These are phyloP conservation scores for Graphiopsis chlorocephala DNA, from an alignment of 2,329 filamentous ascomycete genomes.

Conservation along the genomic window DNA sequence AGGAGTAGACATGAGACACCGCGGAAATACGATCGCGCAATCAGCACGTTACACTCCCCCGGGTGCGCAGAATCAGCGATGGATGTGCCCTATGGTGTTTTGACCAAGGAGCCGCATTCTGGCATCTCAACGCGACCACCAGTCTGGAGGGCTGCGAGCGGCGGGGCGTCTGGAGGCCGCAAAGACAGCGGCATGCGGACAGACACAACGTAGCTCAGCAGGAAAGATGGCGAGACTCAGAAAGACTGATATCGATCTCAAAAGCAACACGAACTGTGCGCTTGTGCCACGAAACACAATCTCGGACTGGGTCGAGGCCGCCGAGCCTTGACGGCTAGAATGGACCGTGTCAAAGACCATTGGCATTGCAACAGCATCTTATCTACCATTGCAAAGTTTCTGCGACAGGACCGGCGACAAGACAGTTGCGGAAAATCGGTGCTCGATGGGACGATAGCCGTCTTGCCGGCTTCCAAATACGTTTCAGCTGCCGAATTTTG, in stretches of 20 bases:
- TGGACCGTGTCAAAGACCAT: neutral
- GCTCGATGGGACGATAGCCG: neutral
- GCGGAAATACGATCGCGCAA: neutral
- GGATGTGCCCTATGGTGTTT: neutral
- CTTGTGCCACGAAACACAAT: neutral
- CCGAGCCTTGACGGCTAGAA: neutral
- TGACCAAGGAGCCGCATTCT: neutral
- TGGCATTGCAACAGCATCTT: neutral
- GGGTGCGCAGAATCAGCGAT: neutral
- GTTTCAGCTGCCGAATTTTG: neutral
- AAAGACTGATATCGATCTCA: neutral
- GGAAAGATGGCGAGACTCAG: neutral
- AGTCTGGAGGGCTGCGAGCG: neutral
- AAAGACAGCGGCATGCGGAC: neutral
- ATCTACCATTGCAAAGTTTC: neutral
- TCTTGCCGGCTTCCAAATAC: neutral
- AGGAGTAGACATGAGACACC: neutral
- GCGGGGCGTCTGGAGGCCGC: neutral
- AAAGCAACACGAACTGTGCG: neutral
- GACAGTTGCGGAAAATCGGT: neutral
- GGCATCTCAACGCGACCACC: neutral
- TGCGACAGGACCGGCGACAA: neutral
- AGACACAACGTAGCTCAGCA: neutral
- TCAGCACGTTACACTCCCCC: neutral
- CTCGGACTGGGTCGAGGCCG: neutral